Conservation (phyloP, 495 filamentous ascomycete genomes). For the Xylaria curta region DNA sequence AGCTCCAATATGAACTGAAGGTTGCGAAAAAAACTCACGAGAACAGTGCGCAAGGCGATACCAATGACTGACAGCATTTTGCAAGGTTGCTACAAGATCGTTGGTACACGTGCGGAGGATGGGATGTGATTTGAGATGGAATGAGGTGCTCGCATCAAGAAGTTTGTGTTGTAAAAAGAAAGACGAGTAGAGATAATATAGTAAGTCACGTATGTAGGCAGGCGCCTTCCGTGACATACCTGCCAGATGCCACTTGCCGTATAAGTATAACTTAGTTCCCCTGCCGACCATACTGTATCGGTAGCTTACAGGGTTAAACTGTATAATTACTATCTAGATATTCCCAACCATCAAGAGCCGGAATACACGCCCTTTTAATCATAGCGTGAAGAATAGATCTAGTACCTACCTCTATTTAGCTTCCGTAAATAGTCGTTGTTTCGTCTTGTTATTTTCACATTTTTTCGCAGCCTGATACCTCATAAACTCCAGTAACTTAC, state of each 20-base stretch:
- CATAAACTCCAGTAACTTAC: too few species aligned
- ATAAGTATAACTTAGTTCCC: not conserved
- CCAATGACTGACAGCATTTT: slow-evolving; percentile 14
- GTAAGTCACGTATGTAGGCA: not conserved
- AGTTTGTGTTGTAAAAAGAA: not conserved
- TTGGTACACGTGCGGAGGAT: not conserved
- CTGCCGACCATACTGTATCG: not conserved
- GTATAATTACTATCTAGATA: not conserved
- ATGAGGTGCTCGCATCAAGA: not conserved
- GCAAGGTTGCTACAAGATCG: not conserved
- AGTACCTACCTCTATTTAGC: too few species aligned
- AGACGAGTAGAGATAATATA: not conserved
- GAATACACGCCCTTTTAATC: too few species aligned
- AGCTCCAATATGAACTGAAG: not conserved
- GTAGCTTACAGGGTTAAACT: too few species aligned
- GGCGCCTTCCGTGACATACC: not conserved
- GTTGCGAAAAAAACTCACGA: slow-evolving; percentile 5
- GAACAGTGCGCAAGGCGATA: slow-evolving; percentile 8
- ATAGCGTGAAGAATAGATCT: not conserved
- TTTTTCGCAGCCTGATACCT: not conserved
- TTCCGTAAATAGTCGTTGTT: too few species aligned
- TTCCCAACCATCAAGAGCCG: not conserved
- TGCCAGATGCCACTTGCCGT: not conserved
- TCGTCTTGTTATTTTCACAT: not conserved
- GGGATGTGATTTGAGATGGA: not conserved